A percentile compares a stretch with the other conserved stretches of the same genome.
phyloP scores from a whole-genome alignment of 108 stramenopile species.

The Seminavis robusta region DNA sequence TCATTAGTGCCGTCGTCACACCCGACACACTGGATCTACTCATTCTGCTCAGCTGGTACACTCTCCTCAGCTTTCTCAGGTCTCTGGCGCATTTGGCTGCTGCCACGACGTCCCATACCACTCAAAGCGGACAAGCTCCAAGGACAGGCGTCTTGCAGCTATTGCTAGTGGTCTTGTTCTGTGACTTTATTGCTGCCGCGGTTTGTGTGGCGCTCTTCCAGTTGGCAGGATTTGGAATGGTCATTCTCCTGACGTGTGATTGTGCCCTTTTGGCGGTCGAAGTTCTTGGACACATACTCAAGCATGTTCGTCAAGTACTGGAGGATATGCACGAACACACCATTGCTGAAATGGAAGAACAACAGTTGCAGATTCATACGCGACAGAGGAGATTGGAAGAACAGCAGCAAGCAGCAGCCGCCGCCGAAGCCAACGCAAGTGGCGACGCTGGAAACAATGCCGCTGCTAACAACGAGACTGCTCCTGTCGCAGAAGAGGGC shows the following conservation, averaged over 20 bases:
- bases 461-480: not conserved
- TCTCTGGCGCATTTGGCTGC: slow-evolving; percentile 54
- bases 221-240: slow-evolving; percentile 49
- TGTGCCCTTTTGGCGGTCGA: slow-evolving; percentile 56
- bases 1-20: slow-evolving; percentile 61
- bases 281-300: slow-evolving; percentile 38
- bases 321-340: slow-evolving; percentile 34
- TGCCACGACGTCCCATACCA: slow-evolving; percentile 34
- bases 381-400: not conserved
- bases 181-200: slow-evolving; percentile 42
- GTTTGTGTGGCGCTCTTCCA: slow-evolving; percentile 53
- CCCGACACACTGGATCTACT: slow-evolving; percentile 67
- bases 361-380: slow-evolving; percentile 35
- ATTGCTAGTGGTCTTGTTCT: slow-evolving; percentile 41
- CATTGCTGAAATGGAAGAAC: slow-evolving; percentile 32
- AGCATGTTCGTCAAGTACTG: slow-evolving; percentile 28
- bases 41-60: slow-evolving; percentile 70
- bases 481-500: not conserved
- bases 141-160: slow-evolving; percentile 45
- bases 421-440: not conserved
- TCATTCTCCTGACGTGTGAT: slow-evolving; percentile 62
- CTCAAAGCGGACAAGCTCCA: slow-evolving; percentile 49
- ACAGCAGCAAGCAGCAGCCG: not conserved
- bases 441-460: slow-evolving; percentile 4
- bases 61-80: slow-evolving; percentile 57